A percentile compares a stretch with the other conserved stretches of the same genome.
Evolutionary conservation across 1,139 yeast species (phyloP).

Genomic region (Taiozyma sp.): DNA sequence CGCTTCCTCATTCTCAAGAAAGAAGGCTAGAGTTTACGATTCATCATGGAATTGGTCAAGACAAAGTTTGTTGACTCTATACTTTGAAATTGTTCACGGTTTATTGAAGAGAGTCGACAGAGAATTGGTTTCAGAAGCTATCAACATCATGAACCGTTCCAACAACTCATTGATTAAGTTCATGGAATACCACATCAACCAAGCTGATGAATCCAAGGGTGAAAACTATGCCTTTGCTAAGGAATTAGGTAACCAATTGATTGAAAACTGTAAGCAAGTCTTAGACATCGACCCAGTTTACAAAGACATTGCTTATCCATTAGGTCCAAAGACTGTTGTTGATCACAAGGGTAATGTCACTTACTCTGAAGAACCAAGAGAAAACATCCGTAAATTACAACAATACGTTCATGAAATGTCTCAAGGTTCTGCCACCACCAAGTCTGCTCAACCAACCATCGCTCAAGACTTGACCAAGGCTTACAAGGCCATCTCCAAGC

Average conservation of each 20-base stretch:
- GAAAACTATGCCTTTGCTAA: slow-evolving; percentile 85
- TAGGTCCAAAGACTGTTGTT: slow-evolving; percentile 89
- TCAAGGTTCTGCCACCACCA: slow-evolving; percentile 83
- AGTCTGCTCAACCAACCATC: slow-evolving; percentile 59
- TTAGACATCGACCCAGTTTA: slow-evolving; percentile 79
- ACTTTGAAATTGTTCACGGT: slow-evolving; percentile 94
- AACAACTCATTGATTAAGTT: slow-evolving; percentile 90
- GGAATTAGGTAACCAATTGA: slow-evolving; percentile 84
- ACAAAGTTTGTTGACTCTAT: slow-evolving; percentile 92
- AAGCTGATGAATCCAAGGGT: slow-evolving; percentile 85
- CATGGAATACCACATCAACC: slow-evolving; percentile 96
- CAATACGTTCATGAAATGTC: slow-evolving; percentile 97
- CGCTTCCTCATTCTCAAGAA: slow-evolving; percentile 81
- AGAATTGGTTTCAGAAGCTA: slow-evolving; percentile 94
- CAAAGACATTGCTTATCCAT: slow-evolving; percentile 90
- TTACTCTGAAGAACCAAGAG: slow-evolving; percentile 82
- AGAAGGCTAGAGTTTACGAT: slow-evolving; percentile 94
- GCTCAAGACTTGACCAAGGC: slow-evolving; percentile 79
- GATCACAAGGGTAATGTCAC: slow-evolving; percentile 83
- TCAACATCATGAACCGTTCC: slow-evolving; percentile 95
- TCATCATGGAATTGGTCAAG: slow-evolving; percentile 99
- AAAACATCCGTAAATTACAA: slow-evolving; percentile 89
- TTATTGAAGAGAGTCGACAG: slow-evolving; percentile 81
- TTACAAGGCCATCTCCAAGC: slow-evolving; percentile 74
- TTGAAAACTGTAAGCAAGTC: slow-evolving; percentile 92